Conservation (phyloP, 768 basidiomycete species). For the Lentinula edodes region DNA sequence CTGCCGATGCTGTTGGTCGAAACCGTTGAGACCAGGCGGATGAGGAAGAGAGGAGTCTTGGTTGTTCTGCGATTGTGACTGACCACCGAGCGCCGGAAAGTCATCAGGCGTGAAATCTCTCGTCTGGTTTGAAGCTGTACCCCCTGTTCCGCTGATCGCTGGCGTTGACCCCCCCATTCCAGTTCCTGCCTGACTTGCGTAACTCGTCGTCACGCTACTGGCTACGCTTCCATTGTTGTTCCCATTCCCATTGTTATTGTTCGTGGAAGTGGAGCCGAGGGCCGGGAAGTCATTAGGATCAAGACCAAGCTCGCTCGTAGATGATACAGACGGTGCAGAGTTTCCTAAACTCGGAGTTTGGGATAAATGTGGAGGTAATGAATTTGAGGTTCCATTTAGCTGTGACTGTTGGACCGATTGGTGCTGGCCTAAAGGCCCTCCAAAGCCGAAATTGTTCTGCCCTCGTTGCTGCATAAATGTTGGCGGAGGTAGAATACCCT, state of each 20-base stretch:
- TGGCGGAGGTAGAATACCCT: slow-evolving; percentile 46
- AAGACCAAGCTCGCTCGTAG: slow-evolving; percentile 69
- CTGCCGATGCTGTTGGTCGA: slow-evolving; percentile 54
- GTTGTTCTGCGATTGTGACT: slow-evolving; percentile 23
- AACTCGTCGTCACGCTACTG: slow-evolving; percentile 52
- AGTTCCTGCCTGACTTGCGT: slow-evolving; percentile 70
- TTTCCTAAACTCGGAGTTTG: slow-evolving; percentile 45
- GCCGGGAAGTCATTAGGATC: slow-evolving; percentile 90
- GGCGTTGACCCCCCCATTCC: slow-evolving; percentile 28
- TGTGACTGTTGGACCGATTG: slow-evolving; percentile 45
- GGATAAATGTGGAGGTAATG: slow-evolving; percentile 50
- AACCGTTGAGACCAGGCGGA: slow-evolving; percentile 78
- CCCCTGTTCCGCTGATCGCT: slow-evolving; percentile 24
- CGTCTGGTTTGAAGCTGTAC: slow-evolving; percentile 31
- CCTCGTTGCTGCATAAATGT: slow-evolving; percentile 60
- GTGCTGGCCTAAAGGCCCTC: slow-evolving; percentile 24
- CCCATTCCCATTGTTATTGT: slow-evolving; percentile 29
- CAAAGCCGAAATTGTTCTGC: slow-evolving; percentile 62
- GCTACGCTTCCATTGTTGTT: slow-evolving; percentile 24
- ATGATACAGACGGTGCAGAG: slow-evolving; percentile 55
- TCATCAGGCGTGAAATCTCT: slow-evolving; percentile 84
- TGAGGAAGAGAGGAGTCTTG: slow-evolving; percentile 33
- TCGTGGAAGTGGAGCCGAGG: slow-evolving; percentile 55
- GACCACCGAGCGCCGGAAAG: slow-evolving; percentile 80
- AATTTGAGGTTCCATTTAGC: slow-evolving; percentile 44